A percentile compares a stretch with the other conserved stretches of the same genome.
These are phyloP conservation scores for Plantago coronopus DNA, from an alignment of 305 asterid genomes.

Conservation along the genomic window DNA sequence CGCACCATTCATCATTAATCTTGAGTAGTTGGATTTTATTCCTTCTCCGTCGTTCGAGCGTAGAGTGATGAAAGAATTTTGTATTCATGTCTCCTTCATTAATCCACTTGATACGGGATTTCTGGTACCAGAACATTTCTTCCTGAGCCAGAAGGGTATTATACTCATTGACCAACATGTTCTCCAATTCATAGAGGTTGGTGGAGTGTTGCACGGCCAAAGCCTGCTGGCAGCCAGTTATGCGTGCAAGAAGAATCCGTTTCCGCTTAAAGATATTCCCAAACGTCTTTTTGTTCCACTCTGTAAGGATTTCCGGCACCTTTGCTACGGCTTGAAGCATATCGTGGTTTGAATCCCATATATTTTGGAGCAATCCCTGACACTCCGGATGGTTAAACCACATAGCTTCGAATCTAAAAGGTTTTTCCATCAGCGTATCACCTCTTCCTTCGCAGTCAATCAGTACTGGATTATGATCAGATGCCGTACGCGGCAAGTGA, in stretches of 20 bases:
- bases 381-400: not conserved
- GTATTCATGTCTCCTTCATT: not conserved
- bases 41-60: no score
- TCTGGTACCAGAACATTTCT: conserved; percentile 14
- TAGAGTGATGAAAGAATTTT: no score
- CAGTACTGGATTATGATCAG: conserved; percentile 1
- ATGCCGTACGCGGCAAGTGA: not conserved
- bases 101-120: not conserved
- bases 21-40: no score
- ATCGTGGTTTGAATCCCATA: not conserved
- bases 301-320: not conserved
- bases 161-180: not conserved
- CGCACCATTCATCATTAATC: no score
- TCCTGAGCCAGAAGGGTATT: not conserved
- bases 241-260: not conserved
- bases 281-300: not conserved
- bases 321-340: not conserved
- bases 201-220: not conserved
- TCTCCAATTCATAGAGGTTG: not conserved
- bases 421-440: not conserved
- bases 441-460: no score
- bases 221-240: conserved; percentile 2
- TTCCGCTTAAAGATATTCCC: conserved; percentile 3
- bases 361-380: not conserved
- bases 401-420: not conserved